Conservation (phyloP, 805 yeast genomes). For the Blastobotrys americana region DNA sequence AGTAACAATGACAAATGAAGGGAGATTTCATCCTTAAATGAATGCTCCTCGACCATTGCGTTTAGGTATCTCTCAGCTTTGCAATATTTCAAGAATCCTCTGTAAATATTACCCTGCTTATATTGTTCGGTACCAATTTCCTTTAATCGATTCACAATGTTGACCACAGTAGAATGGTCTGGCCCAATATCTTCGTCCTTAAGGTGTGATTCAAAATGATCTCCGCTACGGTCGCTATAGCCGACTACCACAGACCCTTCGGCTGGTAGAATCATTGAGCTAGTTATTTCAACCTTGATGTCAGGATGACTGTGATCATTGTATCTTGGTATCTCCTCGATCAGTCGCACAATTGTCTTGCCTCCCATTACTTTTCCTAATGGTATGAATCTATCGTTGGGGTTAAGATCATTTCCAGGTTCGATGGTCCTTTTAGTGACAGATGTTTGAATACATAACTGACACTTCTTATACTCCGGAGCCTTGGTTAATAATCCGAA, state of each 20-base stretch:
- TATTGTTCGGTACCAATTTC: constrained; percentile 72
- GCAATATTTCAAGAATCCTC: constrained; percentile 57
- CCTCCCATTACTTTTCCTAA: constrained; percentile 86
- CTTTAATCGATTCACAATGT: constrained; percentile 60
- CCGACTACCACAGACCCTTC: background rate
- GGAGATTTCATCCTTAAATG: constrained; percentile 45
- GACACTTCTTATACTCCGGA: background rate
- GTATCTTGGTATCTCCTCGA: constrained; percentile 66
- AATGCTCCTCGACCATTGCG: constrained; percentile 67
- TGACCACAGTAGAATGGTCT: constrained; percentile 57
- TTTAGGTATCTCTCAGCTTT: constrained; percentile 66
- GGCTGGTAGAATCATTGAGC: constrained; percentile 22
- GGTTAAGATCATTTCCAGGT: background rate
- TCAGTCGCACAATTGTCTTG: constrained; percentile 65
- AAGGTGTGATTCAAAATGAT: constrained; percentile 64
- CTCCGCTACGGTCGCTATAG: constrained; percentile 75
- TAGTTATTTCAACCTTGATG: background rate
- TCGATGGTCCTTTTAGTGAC: background rate
- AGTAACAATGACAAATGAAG: constrained; percentile 55
- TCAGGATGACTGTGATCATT: constrained; percentile 50
- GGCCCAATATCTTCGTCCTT: constrained; percentile 58
- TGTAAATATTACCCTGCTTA: constrained; percentile 52
- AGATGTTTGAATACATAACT: background rate
- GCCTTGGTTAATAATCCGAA: background rate
- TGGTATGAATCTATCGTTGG: background rate